Base-by-base conservation (phyloP, 164 flowering plant genomes). In the Liriodendron chinense region DNA sequence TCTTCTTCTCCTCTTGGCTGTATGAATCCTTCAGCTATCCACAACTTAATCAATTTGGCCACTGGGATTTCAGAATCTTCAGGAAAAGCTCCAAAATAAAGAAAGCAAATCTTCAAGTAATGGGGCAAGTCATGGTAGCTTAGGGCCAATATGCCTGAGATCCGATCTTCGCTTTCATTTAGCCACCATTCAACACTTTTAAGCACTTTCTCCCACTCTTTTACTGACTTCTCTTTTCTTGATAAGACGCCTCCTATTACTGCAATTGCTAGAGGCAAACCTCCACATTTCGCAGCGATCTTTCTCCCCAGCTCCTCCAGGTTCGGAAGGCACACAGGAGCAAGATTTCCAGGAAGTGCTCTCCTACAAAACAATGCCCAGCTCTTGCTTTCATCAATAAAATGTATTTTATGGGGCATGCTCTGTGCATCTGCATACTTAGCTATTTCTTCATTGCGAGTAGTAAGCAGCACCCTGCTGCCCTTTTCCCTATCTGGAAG, bases 1-100 rank as follows among this genome's bases (percentile, higher is more conserved):
- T 71, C 53, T 68, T 80, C 76, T 9, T 81, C 75, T 68, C 72
- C 81, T 47, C 87, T 79, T 26, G 69, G 50, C 1, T 83, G 84
- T 20, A 83, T 76, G 64, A 88, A 84, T 84, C 87, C 80, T 74
- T 88, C 91, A n/a, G 85, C 89, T 34, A 86, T 80, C 91, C 88
- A 86, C 88, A 87, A 82, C 28, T 76, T 72, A 13, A 85, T 75
- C 24, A 86, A 34, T 43, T 83, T 87, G 50, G 80, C 79, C 34
- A 79, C 83, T 8, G 57, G 48, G 49, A 88, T 82, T 7, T 75
- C 85, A 70, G 77, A 83, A 48, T 86, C 89, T 65, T 86, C 89
- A 1, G 89, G 91, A 69, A 81, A 86, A 1, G 85, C 71, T 14
- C 88, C 82, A 28, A 86, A 75, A 59, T 84, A 84, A 7, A 88